These are phyloP conservation scores for Kwoniella shivajii DNA, from an alignment of 1,284 basidiomycete species.

Conservation along the genomic window DNA sequence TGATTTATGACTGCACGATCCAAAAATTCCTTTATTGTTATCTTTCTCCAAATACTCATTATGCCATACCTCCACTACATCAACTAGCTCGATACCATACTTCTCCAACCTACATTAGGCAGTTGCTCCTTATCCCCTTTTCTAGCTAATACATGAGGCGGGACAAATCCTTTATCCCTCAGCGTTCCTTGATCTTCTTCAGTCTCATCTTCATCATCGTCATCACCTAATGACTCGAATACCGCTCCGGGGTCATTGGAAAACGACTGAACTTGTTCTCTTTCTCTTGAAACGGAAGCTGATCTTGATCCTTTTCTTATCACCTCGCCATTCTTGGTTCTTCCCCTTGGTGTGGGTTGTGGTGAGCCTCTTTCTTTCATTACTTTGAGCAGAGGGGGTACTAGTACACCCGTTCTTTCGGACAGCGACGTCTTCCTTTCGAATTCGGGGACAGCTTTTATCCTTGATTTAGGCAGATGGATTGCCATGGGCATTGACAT, in stretches of 20 bases:
- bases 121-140: slow-evolving; percentile 25
- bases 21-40: no score
- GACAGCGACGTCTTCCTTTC: slow-evolving; percentile 50
- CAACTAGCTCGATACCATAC: slow-evolving; percentile 19
- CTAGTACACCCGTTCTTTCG: slow-evolving; percentile 43
- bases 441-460: slow-evolving; percentile 17
- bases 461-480: slow-evolving; percentile 11
- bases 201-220: slow-evolving; percentile 23
- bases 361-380: slow-evolving; percentile 38
- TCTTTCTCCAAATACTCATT: not conserved
- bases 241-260: slow-evolving; percentile 44
- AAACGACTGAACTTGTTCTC: slow-evolving; percentile 36
- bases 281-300: slow-evolving; percentile 36
- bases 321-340: not conserved
- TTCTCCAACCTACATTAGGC: slow-evolving; percentile 43
- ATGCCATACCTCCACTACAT: no score
- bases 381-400: slow-evolving; percentile 44
- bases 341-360: slow-evolving; percentile 4
- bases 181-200: slow-evolving; percentile 31
- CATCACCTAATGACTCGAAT: slow-evolving; percentile 43
- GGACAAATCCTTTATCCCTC: slow-evolving; percentile 38
- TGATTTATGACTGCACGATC: no score
- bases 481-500: slow-evolving; percentile 50
- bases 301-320: slow-evolving; percentile 17
- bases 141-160: slow-evolving; percentile 45